Conservation (phyloP, 495 filamentous ascomycete species). For the Sphaerosporella brunnea region DNA sequence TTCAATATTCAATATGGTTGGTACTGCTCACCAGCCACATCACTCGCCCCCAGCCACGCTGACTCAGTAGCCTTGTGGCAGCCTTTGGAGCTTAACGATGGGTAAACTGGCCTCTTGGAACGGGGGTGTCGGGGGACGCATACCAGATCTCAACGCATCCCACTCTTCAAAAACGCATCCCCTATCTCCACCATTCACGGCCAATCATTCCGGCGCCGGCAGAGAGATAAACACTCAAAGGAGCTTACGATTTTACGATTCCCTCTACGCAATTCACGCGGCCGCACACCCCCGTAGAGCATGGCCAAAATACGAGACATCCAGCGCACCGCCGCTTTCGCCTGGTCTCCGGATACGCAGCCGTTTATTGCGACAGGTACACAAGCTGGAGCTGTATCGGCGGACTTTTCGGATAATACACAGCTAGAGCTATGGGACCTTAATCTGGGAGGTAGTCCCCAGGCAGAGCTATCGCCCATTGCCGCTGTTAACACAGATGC, state of each 20-base stretch:
- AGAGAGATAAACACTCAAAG: too few relatives aligned
- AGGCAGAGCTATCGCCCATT: slow-evolving; percentile 69
- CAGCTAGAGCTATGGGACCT: slow-evolving; percentile 95
- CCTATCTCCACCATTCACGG: too few relatives aligned
- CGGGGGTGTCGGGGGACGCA: not conserved
- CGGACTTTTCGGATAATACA: slow-evolving; percentile 93
- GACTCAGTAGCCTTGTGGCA: not conserved
- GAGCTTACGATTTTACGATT: not conserved
- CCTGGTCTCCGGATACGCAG: slow-evolving; percentile 69
- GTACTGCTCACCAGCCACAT: not conserved
- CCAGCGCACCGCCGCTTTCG: slow-evolving; percentile 86
- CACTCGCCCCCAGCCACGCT: not conserved
- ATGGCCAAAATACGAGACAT: slow-evolving; percentile 96
- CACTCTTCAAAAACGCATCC: not conserved
- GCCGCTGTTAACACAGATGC: slow-evolving; percentile 75
- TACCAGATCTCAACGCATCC: not conserved
- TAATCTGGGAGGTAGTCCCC: slow-evolving; percentile 47
- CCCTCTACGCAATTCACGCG: not conserved
- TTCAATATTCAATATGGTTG: not conserved
- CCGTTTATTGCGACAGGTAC: slow-evolving; percentile 91
- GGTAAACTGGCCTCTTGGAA: slow-evolving; percentile 4
- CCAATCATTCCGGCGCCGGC: too few relatives aligned
- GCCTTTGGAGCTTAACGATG: slow-evolving; percentile 4
- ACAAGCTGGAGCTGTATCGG: slow-evolving; percentile 81
- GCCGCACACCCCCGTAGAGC: slow-evolving; percentile 29